Conservation (phyloP, 2,329 filamentous ascomycete genomes). For the Penicillium sp. region DNA sequence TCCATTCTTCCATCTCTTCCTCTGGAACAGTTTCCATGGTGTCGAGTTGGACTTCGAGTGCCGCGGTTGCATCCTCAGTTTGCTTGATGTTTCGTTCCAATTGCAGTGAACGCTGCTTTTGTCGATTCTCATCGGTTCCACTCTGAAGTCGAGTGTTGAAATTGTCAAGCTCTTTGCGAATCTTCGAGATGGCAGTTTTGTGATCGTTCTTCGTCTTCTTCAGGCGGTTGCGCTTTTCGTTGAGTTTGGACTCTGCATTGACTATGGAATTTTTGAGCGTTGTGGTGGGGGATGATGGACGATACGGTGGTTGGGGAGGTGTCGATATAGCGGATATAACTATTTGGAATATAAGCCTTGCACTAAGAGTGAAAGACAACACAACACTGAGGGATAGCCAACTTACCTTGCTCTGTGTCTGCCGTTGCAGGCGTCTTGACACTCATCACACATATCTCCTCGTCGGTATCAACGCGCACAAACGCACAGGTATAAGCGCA, state of each 20-base stretch:
- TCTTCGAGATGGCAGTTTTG: constrained; percentile 57
- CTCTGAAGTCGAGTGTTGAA: constrained; percentile 60
- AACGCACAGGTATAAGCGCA: constrained; percentile 67
- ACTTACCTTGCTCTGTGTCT: constrained; percentile 60
- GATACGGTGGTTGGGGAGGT: constrained; percentile 59
- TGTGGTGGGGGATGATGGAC: constrained; percentile 65
- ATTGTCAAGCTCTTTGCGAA: constrained; percentile 64
- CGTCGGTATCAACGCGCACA: constrained; percentile 57
- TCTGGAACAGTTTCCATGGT: constrained; percentile 59
- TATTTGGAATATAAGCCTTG: constrained; percentile 16
- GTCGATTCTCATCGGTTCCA: constrained; percentile 62
- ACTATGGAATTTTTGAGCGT: constrained; percentile 67
- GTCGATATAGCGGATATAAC: constrained; percentile 45
- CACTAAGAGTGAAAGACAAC: not conserved
- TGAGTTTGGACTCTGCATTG: constrained; percentile 62
- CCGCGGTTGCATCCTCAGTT: constrained; percentile 62
- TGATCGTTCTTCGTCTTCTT: constrained; percentile 65
- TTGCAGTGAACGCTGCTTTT: constrained; percentile 63
- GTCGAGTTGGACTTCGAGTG: constrained; percentile 57
- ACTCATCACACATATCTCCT: constrained; percentile 61
- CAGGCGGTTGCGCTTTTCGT: constrained; percentile 60
- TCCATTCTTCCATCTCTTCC: constrained; percentile 56
- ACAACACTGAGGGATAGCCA: not conserved
- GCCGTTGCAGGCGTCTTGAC: constrained; percentile 64
- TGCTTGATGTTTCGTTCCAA: constrained; percentile 64